Evolutionary conservation across 805 yeast species (phyloP).

Genomic region (Lipomyces orientalis): DNA sequence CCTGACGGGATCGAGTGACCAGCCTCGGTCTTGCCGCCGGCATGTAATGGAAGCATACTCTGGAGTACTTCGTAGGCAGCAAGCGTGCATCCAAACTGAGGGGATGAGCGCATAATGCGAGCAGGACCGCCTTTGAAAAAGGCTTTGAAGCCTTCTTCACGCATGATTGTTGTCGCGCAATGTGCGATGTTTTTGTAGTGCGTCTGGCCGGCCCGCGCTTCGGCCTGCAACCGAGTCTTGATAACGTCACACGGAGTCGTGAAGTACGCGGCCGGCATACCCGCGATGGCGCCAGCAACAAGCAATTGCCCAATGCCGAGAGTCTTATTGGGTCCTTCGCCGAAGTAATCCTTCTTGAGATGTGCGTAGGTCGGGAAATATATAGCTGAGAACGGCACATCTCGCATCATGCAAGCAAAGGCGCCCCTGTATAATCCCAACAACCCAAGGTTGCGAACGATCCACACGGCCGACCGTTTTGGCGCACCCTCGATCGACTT

Average conservation of each 20-base stretch:
- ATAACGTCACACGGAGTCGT: slow-evolving; percentile 98
- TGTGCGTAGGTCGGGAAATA: slow-evolving; percentile 98
- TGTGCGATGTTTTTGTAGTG: slow-evolving; percentile 77
- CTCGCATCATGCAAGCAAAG: slow-evolving; percentile 87
- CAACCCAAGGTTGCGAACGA: slow-evolving; percentile 79
- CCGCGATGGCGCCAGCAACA: slow-evolving; percentile 90
- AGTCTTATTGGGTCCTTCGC: slow-evolving; percentile 76
- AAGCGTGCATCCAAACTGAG: slow-evolving; percentile 96
- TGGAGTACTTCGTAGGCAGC: slow-evolving; percentile 97
- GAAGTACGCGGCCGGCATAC: slow-evolving; percentile 95
- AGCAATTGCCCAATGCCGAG: slow-evolving; percentile 84
- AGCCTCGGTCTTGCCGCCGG: slow-evolving; percentile 49
- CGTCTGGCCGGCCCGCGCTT: slow-evolving; percentile 75
- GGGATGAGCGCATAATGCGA: slow-evolving; percentile 91
- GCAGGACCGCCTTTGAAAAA: slow-evolving; percentile 97
- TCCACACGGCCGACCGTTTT: slow-evolving; percentile 66
- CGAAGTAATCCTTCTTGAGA: slow-evolving; percentile 78
- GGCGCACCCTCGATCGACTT: slow-evolving; percentile 49
- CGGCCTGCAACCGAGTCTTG: slow-evolving; percentile 91
- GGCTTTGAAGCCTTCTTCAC: slow-evolving; percentile 83
- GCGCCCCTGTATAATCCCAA: slow-evolving; percentile 91
- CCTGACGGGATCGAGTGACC: slow-evolving; percentile 51
- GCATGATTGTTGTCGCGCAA: slow-evolving; percentile 73
- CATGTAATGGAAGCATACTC: slow-evolving; percentile 70
- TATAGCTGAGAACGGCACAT: slow-evolving; percentile 95